These are phyloP conservation scores for Globisporangium nagaii DNA, from an alignment of 352 stramenopile species.

Conservation along the genomic window DNA sequence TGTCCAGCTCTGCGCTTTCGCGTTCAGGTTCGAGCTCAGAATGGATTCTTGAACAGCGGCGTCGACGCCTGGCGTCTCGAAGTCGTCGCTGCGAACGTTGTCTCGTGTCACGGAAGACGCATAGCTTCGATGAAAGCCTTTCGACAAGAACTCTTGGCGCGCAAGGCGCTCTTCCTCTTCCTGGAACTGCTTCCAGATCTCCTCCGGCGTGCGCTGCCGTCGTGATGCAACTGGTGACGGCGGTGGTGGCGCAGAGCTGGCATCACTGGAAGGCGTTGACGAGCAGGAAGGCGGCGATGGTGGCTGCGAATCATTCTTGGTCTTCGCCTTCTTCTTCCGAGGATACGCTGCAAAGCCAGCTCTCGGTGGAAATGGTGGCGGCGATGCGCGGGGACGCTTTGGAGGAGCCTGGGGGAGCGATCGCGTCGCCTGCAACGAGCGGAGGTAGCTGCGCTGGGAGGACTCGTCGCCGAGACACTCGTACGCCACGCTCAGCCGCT, in stretches of 20 bases:
- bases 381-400: conserved; percentile 1
- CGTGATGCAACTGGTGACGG: conserved; percentile 11
- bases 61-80: neutral
- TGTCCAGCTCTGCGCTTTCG: conserved; percentile 32
- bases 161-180: conserved; percentile 65
- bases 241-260: neutral
- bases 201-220: conserved; percentile 41
- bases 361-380: neutral
- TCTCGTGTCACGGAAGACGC: conserved; percentile 7
- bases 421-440: conserved; percentile 14
- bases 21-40: conserved; percentile 30
- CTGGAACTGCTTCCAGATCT: conserved; percentile 69
- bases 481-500: conserved; percentile 71
- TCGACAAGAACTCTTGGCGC: conserved; percentile 42
- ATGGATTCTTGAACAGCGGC: conserved; percentile 22
- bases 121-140: conserved; percentile 64
- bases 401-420: neutral
- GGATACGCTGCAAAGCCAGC: conserved; percentile 7
- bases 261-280: neutral
- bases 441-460: conserved; percentile 48
- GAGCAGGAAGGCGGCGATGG: conserved; percentile 3
- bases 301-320: conserved; percentile 2
- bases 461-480: conserved; percentile 55
- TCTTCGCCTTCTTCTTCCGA: conserved; percentile 15
- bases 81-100: neutral